phyloP scores from a whole-genome alignment of 106 monocot species.

The Posidonia australis region DNA sequence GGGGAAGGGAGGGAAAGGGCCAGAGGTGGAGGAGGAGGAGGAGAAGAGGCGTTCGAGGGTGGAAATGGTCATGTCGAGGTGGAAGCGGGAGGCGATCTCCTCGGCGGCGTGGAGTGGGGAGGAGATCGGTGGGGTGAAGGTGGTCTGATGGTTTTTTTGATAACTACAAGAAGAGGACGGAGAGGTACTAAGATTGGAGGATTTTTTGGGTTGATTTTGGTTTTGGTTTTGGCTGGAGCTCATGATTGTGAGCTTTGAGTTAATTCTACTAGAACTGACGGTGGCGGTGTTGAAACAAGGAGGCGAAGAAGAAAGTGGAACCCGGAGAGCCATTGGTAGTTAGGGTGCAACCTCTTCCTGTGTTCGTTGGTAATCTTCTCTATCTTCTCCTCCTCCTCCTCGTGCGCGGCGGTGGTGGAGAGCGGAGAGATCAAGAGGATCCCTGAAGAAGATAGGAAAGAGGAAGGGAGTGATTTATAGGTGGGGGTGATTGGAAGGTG shows the following conservation, averaged over 20 bases:
- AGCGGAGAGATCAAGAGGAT: not conserved
- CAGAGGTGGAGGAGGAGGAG: not conserved
- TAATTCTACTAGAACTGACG: not conserved
- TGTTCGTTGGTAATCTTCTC: no score
- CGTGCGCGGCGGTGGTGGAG: not conserved
- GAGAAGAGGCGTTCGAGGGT: slow-evolving; percentile 41
- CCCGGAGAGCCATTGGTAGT: slow-evolving; percentile 1
- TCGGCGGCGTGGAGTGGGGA: slow-evolving; percentile 25
- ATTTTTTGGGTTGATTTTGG: not conserved
- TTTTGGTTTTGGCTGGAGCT: not conserved
- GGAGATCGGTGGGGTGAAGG: no score
- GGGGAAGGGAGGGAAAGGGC: not conserved
- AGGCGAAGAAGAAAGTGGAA: not conserved
- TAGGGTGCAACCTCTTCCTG: no score
- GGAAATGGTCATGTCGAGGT: slow-evolving; percentile 30
- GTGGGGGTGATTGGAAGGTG: no score
- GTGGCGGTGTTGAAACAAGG: not conserved
- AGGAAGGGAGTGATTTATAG: not conserved
- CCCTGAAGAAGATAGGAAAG: not conserved
- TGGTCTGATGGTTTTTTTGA: no score
- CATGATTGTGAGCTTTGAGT: not conserved
- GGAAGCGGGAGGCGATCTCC: slow-evolving; percentile 28
- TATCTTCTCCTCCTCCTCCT: not conserved
- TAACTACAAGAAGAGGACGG: slow-evolving; percentile 4
- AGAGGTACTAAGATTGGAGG: not conserved